Evolutionary conservation across 257 asterid species (phyloP), one percentile per base, ranked within the genome.

Genomic region (Buddleja alternifolia): DNA sequence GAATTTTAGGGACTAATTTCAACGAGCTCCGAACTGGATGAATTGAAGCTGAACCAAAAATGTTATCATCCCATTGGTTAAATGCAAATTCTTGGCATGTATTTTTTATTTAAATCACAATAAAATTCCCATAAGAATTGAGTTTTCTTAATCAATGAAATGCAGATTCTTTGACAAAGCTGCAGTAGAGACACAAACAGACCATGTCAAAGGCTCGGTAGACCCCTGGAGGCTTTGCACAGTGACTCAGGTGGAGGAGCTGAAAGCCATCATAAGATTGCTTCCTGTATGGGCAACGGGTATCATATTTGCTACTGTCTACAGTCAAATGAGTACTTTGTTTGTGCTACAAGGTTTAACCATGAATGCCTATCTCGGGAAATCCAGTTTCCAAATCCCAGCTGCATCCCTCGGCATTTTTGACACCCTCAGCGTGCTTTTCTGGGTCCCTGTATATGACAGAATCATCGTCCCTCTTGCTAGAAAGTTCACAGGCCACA

Each of bases 401-500:
- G 82, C 82, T 8, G 92, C 96, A 2, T 89, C 94, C 0, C 84
- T 86, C 1, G 63, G 90, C 73, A 83, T 86, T 21, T 89, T 89
- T 8, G 94, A 86, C 88, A 80, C 88, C 0, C 84, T 86, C 11
- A 85, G 92, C 12, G 89, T 85, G 15, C 67, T 86, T 3, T 83
- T 89, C 71, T 89, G 96, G 94, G 96, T 89, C 10, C 96, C 96
- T 0, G 16, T 89, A 7, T 89, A 89, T 21, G 92, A 85, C 76
- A 62, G 69, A 29, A 6, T 85, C 61, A 82, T 86, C 7, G 88
- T 86, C 51, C 92, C 92, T 0, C 55, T 73, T 0, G 77, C 90
- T 51, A 74, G 94, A 62, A 86, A 79, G 67, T 69, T 78, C 66
- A 86, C 96, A 0, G 94, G 96, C 71, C 90, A 83, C 83, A 85